Percentiles rank a stretch among this genome's conserved stretches.
These are phyloP conservation scores for Pilatotrama ljubarskyi DNA, from an alignment of 768 basidiomycete species.

Conservation along the genomic window DNA sequence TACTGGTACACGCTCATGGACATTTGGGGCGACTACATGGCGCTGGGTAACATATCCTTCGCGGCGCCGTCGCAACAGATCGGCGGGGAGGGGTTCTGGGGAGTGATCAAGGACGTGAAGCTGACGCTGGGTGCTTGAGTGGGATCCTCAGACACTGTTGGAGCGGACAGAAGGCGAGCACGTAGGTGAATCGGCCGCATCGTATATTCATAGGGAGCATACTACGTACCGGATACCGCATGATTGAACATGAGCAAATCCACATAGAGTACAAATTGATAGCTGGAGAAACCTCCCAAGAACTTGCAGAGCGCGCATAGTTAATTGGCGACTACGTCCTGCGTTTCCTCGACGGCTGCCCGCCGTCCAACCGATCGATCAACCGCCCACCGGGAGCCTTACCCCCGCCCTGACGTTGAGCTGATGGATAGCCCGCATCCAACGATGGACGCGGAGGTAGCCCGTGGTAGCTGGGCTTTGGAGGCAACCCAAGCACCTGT, in stretches of 20 bases:
- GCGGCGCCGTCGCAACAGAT: conserved; percentile 41
- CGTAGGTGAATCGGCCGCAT: too few species aligned
- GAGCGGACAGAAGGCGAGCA: too few species aligned
- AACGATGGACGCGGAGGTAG: background rate
- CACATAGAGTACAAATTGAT: background rate
- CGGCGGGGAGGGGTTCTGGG: conserved; percentile 37
- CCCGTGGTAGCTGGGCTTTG: background rate
- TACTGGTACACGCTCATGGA: conserved; percentile 41
- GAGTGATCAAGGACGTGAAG: conserved; percentile 33
- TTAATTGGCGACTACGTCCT: background rate
- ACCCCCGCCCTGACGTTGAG: background rate
- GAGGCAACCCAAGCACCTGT: background rate
- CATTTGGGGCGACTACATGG: conserved; percentile 43
- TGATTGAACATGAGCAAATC: background rate
- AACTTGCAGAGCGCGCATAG: background rate
- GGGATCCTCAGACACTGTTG: background rate
- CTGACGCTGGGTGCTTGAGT: conserved; percentile 17
- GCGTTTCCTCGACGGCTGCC: background rate
- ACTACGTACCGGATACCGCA: background rate
- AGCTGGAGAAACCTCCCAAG: background rate
- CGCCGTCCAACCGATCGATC: background rate
- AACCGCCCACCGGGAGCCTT: background rate
- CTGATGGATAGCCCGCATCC: too few species aligned
- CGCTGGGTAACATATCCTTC: conserved; percentile 44
- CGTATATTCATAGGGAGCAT: background rate